phyloP scores from a whole-genome alignment of 106 monocot species.

The Dactylorhiza incarnata region DNA sequence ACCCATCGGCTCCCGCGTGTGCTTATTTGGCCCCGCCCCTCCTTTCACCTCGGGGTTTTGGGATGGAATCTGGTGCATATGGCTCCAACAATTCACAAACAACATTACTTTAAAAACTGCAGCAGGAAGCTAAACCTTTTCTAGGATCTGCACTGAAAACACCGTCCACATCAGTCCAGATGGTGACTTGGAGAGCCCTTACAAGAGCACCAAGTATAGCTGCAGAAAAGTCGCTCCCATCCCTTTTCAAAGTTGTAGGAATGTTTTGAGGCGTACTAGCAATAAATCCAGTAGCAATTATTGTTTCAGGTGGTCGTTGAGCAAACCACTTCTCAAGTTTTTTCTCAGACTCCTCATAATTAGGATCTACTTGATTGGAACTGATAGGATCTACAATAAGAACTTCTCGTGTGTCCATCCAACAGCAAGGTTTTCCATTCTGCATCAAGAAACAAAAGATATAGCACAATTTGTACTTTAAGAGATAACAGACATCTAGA shows the following conservation, averaged over 20 bases:
- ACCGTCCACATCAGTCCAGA: slow-evolving; percentile 99
- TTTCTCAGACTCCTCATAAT: slow-evolving; percentile 71
- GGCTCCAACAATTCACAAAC: neutral
- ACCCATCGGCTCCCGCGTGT: too few relatives aligned
- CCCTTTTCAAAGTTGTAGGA: slow-evolving; percentile 94
- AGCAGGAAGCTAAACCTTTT: slow-evolving; percentile 58
- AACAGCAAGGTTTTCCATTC: slow-evolving; percentile 73
- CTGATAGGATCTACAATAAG: slow-evolving; percentile 78
- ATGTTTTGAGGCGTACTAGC: slow-evolving; percentile 90
- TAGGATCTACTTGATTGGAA: slow-evolving; percentile 96
- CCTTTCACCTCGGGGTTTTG: too few relatives aligned
- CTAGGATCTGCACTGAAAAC: slow-evolving; percentile 98
- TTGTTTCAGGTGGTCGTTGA: slow-evolving; percentile 38
- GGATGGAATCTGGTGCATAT: too few relatives aligned
- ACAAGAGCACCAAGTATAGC: slow-evolving; percentile 89
- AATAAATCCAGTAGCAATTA: slow-evolving; percentile 97
- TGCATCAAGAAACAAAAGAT: slow-evolving; percentile 26
- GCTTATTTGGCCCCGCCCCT: too few relatives aligned
- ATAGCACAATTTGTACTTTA: neutral
- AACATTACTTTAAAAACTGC: neutral
- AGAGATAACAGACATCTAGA: neutral
- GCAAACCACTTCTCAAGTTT: slow-evolving; percentile 81
- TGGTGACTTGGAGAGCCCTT: slow-evolving; percentile 81
- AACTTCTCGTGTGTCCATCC: slow-evolving; percentile 97
- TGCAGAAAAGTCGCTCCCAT: slow-evolving; percentile 99